These are phyloP conservation scores for Stephanodiscus triporus DNA, from an alignment of 108 stramenopile species.

Conservation along the genomic window DNA sequence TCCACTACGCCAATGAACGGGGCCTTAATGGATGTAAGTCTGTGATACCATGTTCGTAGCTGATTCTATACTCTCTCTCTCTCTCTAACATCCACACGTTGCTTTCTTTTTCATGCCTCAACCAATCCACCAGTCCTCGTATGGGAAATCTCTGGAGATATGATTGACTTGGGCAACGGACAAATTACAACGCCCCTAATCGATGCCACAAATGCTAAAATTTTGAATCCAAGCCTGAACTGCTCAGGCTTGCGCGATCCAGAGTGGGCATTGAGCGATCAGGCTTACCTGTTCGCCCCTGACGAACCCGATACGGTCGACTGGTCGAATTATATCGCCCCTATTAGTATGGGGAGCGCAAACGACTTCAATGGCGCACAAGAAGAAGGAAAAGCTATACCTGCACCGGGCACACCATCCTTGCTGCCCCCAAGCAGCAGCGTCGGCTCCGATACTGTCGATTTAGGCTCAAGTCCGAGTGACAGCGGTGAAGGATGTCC, in stretches of 20 bases:
- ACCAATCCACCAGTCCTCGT: conserved; percentile 15
- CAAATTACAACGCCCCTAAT: conserved; percentile 38
- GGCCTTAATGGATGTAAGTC: conserved; percentile 44
- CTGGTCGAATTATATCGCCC: conserved; percentile 13
- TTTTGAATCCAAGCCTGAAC: conserved; percentile 32
- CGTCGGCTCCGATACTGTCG: neutral
- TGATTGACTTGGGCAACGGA: conserved; percentile 34
- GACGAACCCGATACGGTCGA: conserved; percentile 36
- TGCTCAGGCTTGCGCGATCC: conserved; percentile 29
- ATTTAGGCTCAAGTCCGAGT: neutral
- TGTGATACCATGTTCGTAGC: conserved; percentile 5
- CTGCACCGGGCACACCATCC: conserved; percentile 7
- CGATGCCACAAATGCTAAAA: conserved; percentile 40
- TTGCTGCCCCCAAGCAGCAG: neutral
- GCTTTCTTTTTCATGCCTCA: neutral
- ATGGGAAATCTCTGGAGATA: conserved; percentile 49
- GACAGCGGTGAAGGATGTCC: conserved; percentile 23
- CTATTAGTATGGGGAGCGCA: conserved; percentile 9
- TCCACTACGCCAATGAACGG: conserved; percentile 42
- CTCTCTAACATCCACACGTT: neutral
- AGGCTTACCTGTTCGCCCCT: conserved; percentile 30
- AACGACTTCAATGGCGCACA: conserved; percentile 25
- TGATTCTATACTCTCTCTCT: neutral
- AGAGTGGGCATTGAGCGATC: conserved; percentile 13
- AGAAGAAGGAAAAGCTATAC: neutral